Evolutionary conservation across 2,329 filamentous ascomycete species (phyloP), one percentile per base, ranked within the genome.

Genomic region (Xylaria sp.): DNA sequence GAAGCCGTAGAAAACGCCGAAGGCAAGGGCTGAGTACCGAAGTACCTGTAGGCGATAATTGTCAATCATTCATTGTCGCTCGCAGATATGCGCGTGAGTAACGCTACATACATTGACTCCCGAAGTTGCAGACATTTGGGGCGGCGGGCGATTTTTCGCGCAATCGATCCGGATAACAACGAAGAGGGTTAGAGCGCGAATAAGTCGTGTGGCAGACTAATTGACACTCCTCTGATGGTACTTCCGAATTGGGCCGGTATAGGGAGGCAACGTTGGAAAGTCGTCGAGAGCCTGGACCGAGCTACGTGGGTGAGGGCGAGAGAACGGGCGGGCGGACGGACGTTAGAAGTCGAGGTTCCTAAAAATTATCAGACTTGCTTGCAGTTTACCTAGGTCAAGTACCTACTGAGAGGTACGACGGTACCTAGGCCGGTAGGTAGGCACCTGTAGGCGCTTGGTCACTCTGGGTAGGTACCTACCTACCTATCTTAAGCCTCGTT

Each of bases 1-100:
- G 83, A 97, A 88, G 78, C 95, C 95, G 84, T 99, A 99, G 82
- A 97, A 89, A 77, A 98, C 83, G 77, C 95, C 95, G 74, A 92
- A 84, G 75, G 89, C 91, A 70, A 99, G 91, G 77, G 93, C 93
- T 76, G 93, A 94, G 86, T 94, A 99, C 81, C 95, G 93, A 79
- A 98, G 87, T 79, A 99, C 94, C 95, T 99, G 79, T 54, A 72
- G 31, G 19, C 2, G 38, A 21, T 17, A 29, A 35, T 15, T 11
- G 54, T 65, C 41, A 63, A 57, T n/a, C 44, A 44, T 41, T 15
- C 10, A 23, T 35, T 29, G 35, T 40, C 3, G 37, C 19, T 44
- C 9, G 19, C 13, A 44, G 21, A 9, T 44, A 44, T 54, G 29
- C 29, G 43, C 46, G 31, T 33, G 11, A 47, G 46, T 29, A 38